Conservation (phyloP, 768 basidiomycete species). For the Mycena venus region DNA sequence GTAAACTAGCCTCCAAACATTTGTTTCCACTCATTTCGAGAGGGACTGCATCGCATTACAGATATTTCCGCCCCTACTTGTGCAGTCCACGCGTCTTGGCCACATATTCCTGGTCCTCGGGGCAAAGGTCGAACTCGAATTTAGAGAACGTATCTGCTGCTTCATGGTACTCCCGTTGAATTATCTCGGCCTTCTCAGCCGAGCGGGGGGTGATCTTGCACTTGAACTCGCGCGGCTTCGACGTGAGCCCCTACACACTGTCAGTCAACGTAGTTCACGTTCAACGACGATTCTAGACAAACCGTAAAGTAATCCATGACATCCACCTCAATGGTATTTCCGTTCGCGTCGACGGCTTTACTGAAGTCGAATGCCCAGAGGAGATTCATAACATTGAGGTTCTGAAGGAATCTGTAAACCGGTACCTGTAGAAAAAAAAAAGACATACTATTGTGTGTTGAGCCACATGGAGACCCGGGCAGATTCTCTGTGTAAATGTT, state of each 20-base stretch:
- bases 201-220: constrained; percentile 38
- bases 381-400: constrained; percentile 42
- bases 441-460: constrained; percentile 18
- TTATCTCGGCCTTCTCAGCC: constrained; percentile 23
- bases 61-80: neutral
- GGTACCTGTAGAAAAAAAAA: too few species aligned
- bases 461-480: constrained; percentile 21
- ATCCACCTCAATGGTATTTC: constrained; percentile 27
- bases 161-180: constrained; percentile 29
- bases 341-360: neutral
- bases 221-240: constrained; percentile 31
- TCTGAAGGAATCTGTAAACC: neutral
- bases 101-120: constrained; percentile 29
- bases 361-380: constrained; percentile 47
- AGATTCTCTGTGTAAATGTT: neutral
- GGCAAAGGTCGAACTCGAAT: constrained; percentile 23
- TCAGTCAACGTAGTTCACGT: neutral
- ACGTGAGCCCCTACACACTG: constrained; percentile 25
- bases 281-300: neutral
- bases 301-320: constrained; percentile 28
- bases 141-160: constrained; percentile 23
- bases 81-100: neutral
- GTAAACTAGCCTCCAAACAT: neutral
- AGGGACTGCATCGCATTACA: too few species aligned
- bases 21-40: too few species aligned